phyloP scores from a whole-genome alignment of 2,329 filamentous ascomycete species.

The Verticillium zaregamsianum region DNA sequence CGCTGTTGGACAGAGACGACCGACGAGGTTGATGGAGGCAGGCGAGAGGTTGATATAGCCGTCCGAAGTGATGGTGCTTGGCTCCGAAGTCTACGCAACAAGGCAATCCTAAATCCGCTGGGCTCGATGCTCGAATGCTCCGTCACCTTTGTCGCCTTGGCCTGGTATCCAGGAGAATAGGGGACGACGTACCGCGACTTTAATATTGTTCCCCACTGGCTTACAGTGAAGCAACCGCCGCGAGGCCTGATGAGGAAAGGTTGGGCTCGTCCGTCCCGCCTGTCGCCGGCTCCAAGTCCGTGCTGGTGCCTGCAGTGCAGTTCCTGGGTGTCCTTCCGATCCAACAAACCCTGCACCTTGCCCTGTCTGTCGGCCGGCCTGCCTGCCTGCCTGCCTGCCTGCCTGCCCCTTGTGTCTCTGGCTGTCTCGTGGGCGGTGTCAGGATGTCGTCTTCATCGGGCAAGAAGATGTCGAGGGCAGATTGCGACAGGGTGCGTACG shows the following conservation, averaged over 20 bases:
- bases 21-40: neutral
- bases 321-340: neutral
- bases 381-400: neutral
- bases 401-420: neutral
- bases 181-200: constrained; percentile 2
- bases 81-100: neutral
- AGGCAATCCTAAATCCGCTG: neutral
- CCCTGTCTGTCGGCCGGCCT: neutral
- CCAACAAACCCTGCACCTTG: neutral
- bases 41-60: neutral
- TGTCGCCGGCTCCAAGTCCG: neutral
- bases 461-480: too few relatives aligned
- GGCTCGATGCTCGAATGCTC: neutral
- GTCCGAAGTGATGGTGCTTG: neutral
- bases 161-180: neutral
- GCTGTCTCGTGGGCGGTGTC: too few relatives aligned
- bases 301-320: neutral
- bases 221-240: constrained; percentile 9
- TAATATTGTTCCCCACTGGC: constrained; percentile 15
- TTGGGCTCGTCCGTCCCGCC: neutral
- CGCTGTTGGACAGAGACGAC: neutral
- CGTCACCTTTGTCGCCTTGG: neutral
- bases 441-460: too few relatives aligned
- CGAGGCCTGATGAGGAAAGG: neutral
- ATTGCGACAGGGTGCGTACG: too few relatives aligned